These are phyloP conservation scores for Rheum nobile DNA, from an alignment of 148 eudicot species.

Conservation along the genomic window DNA sequence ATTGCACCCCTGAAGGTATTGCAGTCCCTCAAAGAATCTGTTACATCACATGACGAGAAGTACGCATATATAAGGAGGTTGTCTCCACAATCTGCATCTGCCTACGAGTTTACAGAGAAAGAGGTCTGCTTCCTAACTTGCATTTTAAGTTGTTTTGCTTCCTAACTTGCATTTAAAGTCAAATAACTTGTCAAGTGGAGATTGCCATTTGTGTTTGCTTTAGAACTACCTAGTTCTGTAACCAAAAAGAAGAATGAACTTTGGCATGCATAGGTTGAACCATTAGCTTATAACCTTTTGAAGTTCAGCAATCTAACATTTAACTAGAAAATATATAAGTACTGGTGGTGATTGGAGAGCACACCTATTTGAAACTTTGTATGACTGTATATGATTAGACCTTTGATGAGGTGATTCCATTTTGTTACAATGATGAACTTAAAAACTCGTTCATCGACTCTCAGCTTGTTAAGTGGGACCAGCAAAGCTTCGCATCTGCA, in stretches of 20 bases:
- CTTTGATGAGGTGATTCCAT: background rate
- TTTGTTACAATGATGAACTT: background rate
- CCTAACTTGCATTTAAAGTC: background rate
- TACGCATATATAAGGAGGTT: slow-evolving; percentile 62
- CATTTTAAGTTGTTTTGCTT: slow-evolving; percentile 9
- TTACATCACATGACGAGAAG: slow-evolving; percentile 70
- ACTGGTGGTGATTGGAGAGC: too few relatives aligned
- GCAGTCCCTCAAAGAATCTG: slow-evolving; percentile 76
- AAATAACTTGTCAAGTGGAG: background rate
- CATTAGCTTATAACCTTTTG: background rate
- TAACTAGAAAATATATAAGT: background rate
- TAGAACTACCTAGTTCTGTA: too few relatives aligned
- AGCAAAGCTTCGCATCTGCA: slow-evolving; percentile 63
- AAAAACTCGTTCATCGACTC: background rate
- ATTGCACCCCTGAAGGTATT: slow-evolving; percentile 85
- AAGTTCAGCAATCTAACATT: background rate
- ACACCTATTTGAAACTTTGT: too few relatives aligned
- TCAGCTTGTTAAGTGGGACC: slow-evolving; percentile 93
- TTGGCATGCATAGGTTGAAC: too few relatives aligned
- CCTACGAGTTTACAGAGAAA: slow-evolving; percentile 58
- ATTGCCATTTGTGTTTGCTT: background rate
- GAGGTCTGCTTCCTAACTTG: slow-evolving; percentile 46
- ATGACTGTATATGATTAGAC: too few relatives aligned
- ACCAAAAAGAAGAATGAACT: too few relatives aligned
- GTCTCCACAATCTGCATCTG: slow-evolving; percentile 72